phyloP scores from a whole-genome alignment of 2,329 filamentous ascomycete species.

The Aspergillus melleus region DNA sequence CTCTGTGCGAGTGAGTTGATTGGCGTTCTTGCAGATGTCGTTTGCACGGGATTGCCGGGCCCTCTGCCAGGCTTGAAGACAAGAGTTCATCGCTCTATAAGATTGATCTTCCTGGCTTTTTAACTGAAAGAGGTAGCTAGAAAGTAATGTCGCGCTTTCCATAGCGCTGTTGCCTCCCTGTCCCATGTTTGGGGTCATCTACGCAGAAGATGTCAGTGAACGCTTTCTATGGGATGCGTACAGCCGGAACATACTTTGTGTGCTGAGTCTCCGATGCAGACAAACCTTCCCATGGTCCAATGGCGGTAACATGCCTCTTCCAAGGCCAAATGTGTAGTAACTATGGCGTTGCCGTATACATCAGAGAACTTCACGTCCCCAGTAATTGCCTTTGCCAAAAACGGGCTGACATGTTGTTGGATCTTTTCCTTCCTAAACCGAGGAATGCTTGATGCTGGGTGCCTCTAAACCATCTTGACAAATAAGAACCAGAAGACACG shows the following conservation, averaged over 20 bases:
- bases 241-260: constrained; percentile 9
- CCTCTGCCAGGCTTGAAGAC: neutral
- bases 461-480: constrained; percentile 2
- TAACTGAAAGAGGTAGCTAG: constrained; percentile 2
- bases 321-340: constrained; percentile 1
- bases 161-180: constrained; percentile 17
- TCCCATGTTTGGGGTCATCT: constrained; percentile 17
- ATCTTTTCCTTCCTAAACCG: constrained; percentile 3
- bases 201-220: neutral
- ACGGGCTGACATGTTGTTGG: neutral
- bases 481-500: constrained; percentile 15
- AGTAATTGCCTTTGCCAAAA: neutral
- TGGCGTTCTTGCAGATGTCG: neutral
- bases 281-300: constrained; percentile 8
- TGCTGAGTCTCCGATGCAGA: constrained; percentile 9
- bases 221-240: no score
- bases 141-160: constrained; percentile 7
- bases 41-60: neutral
- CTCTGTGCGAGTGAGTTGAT: constrained; percentile 4
- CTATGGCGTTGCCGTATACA: neutral
- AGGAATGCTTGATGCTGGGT: constrained; percentile 3
- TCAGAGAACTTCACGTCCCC: neutral
- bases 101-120: neutral
- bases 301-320: constrained; percentile 8
- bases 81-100: neutral